Conservation (phyloP, 176 grass and related monocot species). For the Rhynchospora tenuis region DNA sequence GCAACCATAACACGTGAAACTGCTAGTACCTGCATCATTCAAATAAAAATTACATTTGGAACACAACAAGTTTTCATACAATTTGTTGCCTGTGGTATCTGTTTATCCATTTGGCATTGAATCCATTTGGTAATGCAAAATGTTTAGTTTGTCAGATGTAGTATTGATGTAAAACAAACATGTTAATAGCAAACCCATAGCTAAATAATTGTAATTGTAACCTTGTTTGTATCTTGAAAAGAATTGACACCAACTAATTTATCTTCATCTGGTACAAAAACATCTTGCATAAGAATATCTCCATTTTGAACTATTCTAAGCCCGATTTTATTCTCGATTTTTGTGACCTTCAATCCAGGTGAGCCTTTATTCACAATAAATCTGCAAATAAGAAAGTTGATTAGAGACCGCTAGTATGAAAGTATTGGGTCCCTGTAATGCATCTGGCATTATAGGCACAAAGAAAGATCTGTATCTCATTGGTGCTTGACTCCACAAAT, state of each 20-base stretch:
- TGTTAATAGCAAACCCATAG: background rate
- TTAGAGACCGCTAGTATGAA: background rate
- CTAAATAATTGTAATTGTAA: slow-evolving; percentile 12
- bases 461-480: background rate
- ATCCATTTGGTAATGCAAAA: background rate
- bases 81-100: background rate
- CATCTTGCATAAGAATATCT: slow-evolving; percentile 71
- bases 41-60: background rate
- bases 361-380: slow-evolving; percentile 89
- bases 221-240: slow-evolving; percentile 87
- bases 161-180: background rate
- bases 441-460: background rate
- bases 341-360: slow-evolving; percentile 65
- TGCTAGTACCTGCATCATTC: slow-evolving; percentile 49
- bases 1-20: slow-evolving; percentile 79
- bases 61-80: background rate
- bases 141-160: background rate
- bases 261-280: slow-evolving; percentile 91
- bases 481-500: background rate
- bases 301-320: slow-evolving; percentile 93
- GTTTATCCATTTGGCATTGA: background rate
- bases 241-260: slow-evolving; percentile 63
- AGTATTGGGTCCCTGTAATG: background rate
- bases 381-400: slow-evolving; percentile 22
- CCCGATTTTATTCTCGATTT: slow-evolving; percentile 95